Evolutionary conservation across 2,329 filamentous ascomycete species (phyloP).

Genomic region (Calonectria pteridis): DNA sequence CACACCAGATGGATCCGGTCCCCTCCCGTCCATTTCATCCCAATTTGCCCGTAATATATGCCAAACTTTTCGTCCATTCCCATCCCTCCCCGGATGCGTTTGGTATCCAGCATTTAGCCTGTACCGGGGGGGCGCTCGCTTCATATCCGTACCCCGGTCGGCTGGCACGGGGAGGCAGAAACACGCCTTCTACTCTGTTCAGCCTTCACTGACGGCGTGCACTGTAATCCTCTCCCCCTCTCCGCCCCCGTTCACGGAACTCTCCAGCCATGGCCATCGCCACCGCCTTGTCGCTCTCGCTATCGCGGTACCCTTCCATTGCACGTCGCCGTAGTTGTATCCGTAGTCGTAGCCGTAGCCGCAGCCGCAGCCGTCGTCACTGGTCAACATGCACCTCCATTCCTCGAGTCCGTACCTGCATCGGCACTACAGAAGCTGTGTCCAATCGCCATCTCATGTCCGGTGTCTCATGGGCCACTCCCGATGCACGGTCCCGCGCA

Average conservation of each 20-base stretch:
- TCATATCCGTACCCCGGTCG: not conserved
- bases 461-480: conserved; percentile 1
- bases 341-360: not conserved
- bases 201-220: not conserved
- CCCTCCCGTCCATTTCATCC: conserved; percentile 23
- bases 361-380: not conserved
- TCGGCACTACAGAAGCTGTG: conserved; percentile 11
- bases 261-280: conserved; percentile 19
- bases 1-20: conserved; percentile 7
- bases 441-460: conserved; percentile 10
- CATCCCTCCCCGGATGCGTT: not conserved
- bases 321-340: not conserved
- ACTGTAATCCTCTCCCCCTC: not conserved
- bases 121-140: not conserved
- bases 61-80: conserved; percentile 11
- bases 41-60: conserved; percentile 13
- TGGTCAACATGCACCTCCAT: conserved; percentile 3
- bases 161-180: conserved; percentile 8
- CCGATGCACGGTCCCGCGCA: not conserved
- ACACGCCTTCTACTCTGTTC: not conserved
- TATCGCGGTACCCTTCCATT: not conserved
- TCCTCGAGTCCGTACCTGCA: conserved; percentile 20
- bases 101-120: not conserved
- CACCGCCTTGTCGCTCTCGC: not conserved
- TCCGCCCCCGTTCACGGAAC: not conserved